Percentiles rank a stretch among this genome's conserved stretches.
Conservation (phyloP, 768 basidiomycete species). For the Neoboletus subvelutipes region DNA sequence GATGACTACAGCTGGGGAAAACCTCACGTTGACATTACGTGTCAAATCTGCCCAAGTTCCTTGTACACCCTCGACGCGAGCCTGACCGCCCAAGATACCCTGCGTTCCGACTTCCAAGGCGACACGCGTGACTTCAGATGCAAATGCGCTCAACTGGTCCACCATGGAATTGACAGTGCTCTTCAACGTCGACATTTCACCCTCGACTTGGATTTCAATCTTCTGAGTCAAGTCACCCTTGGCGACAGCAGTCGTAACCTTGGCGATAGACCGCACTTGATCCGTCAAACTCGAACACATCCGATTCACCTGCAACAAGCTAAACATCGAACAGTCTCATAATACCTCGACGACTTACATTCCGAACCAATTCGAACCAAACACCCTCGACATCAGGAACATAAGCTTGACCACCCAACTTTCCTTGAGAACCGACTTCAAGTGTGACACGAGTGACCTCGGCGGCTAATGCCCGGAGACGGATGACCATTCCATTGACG, state of each 20-base stretch:
- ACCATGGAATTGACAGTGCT: slow-evolving; percentile 94
- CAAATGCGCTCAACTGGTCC: slow-evolving; percentile 83
- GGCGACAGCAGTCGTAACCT: slow-evolving; percentile 87
- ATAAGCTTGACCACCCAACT: slow-evolving; percentile 83
- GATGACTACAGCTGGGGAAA: background rate
- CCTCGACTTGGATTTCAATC: slow-evolving; percentile 87
- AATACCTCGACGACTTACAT: slow-evolving; percentile 42
- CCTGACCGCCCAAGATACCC: slow-evolving; percentile 89
- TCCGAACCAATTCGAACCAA: slow-evolving; percentile 80
- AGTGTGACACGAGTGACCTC: slow-evolving; percentile 84
- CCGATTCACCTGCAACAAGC: slow-evolving; percentile 55
- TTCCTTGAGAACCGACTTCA: slow-evolving; percentile 87
- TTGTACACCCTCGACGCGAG: slow-evolving; percentile 85
- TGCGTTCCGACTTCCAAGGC: slow-evolving; percentile 90
- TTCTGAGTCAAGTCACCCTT: slow-evolving; percentile 89
- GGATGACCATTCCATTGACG: slow-evolving; percentile 52
- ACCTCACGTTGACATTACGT: slow-evolving; percentile 78
- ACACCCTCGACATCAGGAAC: slow-evolving; percentile 92
- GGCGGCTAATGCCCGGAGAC: slow-evolving; percentile 64
- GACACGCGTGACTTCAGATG: slow-evolving; percentile 78
- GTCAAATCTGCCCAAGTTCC: slow-evolving; percentile 94
- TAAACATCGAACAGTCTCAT: slow-evolving; percentile 8
- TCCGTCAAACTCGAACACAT: slow-evolving; percentile 82
- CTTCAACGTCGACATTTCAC: slow-evolving; percentile 84
- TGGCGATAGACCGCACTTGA: slow-evolving; percentile 79